These are phyloP conservation scores for Limonomyces culmigenus DNA, from an alignment of 1,284 basidiomycete species.

Conservation along the genomic window DNA sequence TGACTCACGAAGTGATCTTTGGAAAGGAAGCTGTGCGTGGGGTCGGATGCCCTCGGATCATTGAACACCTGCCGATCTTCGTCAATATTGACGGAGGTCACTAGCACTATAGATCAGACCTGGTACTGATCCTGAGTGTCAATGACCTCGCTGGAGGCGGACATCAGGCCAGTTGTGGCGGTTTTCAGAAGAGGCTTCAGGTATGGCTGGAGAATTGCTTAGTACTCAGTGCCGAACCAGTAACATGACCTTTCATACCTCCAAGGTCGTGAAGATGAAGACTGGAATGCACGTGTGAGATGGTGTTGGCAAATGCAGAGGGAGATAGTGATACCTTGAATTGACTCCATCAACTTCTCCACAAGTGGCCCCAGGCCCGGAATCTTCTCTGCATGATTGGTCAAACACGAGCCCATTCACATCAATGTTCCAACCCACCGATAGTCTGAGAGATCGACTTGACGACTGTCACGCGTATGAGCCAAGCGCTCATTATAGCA, in stretches of 20 bases:
- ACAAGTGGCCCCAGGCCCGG: conserved; percentile 55
- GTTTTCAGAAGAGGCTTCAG: conserved; percentile 54
- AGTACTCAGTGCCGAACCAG: neutral
- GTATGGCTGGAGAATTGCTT: conserved; percentile 36
- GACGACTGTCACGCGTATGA: conserved; percentile 26
- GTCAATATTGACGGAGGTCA: neutral
- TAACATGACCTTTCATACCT: conserved; percentile 20
- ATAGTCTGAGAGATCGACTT: conserved; percentile 83
- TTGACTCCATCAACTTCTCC: conserved; percentile 70
- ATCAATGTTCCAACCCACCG: conserved; percentile 26
- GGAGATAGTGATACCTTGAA: conserved; percentile 29
- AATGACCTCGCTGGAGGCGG: conserved; percentile 62
- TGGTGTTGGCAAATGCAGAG: neutral
- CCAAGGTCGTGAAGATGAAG: conserved; percentile 69
- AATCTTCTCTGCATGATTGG: conserved; percentile 38
- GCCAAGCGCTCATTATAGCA: neutral
- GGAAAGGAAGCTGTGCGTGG: conserved; percentile 71
- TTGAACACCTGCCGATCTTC: conserved; percentile 43
- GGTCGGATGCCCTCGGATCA: conserved; percentile 63
- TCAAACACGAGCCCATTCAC: neutral
- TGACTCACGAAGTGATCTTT: conserved; percentile 63
- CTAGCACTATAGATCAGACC: conserved; percentile 13
- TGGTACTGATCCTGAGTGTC: conserved; percentile 70
- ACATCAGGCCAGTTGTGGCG: conserved; percentile 42
- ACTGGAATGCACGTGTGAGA: too few species aligned